phyloP scores from a whole-genome alignment of 352 stramenopile species.

The Globisporangium nodosum region DNA sequence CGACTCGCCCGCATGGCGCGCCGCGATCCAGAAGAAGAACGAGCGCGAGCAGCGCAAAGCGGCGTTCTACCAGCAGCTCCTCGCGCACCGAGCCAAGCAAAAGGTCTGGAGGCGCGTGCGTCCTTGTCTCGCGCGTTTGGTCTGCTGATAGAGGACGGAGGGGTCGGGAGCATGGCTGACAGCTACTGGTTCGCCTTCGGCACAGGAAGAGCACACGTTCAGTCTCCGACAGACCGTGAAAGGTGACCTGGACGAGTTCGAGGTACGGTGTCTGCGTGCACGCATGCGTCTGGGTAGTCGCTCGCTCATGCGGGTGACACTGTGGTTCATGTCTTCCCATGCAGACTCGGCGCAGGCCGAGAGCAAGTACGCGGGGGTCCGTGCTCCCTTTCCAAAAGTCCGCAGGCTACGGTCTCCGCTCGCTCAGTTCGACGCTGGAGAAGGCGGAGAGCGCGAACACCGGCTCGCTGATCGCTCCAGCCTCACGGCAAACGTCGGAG shows the following conservation, averaged over 20 bases:
- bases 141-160: too few species aligned
- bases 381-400: conserved; percentile 34
- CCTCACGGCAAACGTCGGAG: conserved; percentile 6
- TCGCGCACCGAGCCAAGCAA: conserved; percentile 31
- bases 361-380: background rate
- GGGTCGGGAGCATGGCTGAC: too few species aligned
- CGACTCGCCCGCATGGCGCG: conserved; percentile 57
- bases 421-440: conserved; percentile 44
- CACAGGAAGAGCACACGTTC: conserved; percentile 37
- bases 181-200: background rate
- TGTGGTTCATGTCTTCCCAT: background rate
- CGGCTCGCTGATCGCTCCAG: background rate
- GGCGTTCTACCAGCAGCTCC: conserved; percentile 50
- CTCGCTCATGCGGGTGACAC: background rate
- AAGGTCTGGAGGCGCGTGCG: conserved; percentile 17
- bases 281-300: background rate
- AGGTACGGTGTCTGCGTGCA: conserved; percentile 18
- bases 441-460: conserved; percentile 10
- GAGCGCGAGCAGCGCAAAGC: conserved; percentile 49
- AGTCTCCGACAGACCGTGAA: conserved; percentile 48
- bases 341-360: conserved; percentile 7
- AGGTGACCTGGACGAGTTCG: conserved; percentile 52
- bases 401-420: conserved; percentile 56
- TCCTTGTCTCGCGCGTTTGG: too few species aligned
- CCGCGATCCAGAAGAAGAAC: conserved; percentile 52